Base-by-base conservation (phyloP, 129 eudicot genomes). In the Tanacetum coccineum region DNA sequence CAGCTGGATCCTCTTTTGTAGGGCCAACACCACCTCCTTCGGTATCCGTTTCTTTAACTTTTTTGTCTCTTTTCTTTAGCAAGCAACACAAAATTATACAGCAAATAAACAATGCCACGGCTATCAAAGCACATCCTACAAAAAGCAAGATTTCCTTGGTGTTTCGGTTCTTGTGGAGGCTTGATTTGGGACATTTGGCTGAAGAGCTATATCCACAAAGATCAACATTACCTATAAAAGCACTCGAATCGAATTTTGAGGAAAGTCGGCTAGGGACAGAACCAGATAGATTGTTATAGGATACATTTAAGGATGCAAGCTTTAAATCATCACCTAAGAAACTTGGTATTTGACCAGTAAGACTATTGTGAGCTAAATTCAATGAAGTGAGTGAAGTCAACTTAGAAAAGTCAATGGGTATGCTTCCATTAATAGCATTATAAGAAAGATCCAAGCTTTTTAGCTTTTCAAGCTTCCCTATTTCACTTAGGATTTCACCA, bases 281-380 rank as follows among this genome's bases (percentile, higher is more conserved):
- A 25, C 95, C 95, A 14, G 95, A 90, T 26, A 87, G 85, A 52
- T 86, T 80, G 71, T 90, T 86, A 55, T 86, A 84, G n/a, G 97
- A 90, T 32, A 87, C 91, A 74, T 90, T 90, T 55, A 90, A 90
- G 58, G 76, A 76, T 19, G 70, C 55, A 42, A 90, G 89, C 75
- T 65, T 87, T 50, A 87, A 72, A 13, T 84, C 76, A 57, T 73
- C 78, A 62, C 85, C 81, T 15, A 90, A 68, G 62, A 91, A 81
- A 46, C 17, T 57, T 22, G 97, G 91, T 45, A 90, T 90, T 74
- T 76, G 85, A 22, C 88, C 90, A 76, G 30, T 79, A 55, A 89
- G 44, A 40, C 71, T 83, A 66, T 89, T 89, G 42, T 81, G 75
- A 54, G 96, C 74, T 51, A 85, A 49, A 59, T 79, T 79, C 62